These are phyloP conservation scores for Calvatia gigantea DNA, from an alignment of 768 basidiomycete genomes.

Conservation along the genomic window DNA sequence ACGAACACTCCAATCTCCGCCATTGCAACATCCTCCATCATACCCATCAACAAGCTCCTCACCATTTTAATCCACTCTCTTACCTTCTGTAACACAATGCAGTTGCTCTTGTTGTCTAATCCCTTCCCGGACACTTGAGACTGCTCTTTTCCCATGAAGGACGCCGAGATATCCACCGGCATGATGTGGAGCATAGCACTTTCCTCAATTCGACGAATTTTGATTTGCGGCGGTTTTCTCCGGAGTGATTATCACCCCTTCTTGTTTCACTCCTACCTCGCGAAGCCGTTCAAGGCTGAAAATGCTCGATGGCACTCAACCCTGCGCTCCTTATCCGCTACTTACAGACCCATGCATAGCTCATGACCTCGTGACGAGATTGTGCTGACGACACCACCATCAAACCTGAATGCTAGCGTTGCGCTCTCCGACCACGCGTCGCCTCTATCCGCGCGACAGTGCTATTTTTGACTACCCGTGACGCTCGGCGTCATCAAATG, in stretches of 20 bases:
- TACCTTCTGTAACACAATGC: background rate
- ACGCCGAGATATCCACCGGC: background rate
- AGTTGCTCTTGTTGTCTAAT: background rate
- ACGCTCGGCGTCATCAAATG: too few relatives aligned
- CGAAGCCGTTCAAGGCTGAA: too few relatives aligned
- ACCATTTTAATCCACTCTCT: background rate
- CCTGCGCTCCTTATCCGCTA: too few relatives aligned
- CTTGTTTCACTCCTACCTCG: constrained; percentile 1
- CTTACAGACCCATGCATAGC: too few relatives aligned
- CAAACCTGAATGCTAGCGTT: too few relatives aligned
- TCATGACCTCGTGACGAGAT: too few relatives aligned
- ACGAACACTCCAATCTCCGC: background rate
- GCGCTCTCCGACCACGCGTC: too few relatives aligned
- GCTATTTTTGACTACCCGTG: too few relatives aligned
- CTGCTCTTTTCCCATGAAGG: background rate
- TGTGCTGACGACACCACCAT: too few relatives aligned
- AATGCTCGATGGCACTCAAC: too few relatives aligned
- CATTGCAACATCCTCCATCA: constrained; percentile 1
- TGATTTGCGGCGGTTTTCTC: background rate
- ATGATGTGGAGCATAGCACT: background rate
- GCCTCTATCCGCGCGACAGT: too few relatives aligned
- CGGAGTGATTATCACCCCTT: constrained; percentile 4
- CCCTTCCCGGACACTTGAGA: constrained; percentile 1
- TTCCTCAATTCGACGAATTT: background rate
- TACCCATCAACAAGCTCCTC: background rate